Conservation (phyloP, 2,329 filamentous ascomycete species). For the Chaetomium olivaceum region DNA sequence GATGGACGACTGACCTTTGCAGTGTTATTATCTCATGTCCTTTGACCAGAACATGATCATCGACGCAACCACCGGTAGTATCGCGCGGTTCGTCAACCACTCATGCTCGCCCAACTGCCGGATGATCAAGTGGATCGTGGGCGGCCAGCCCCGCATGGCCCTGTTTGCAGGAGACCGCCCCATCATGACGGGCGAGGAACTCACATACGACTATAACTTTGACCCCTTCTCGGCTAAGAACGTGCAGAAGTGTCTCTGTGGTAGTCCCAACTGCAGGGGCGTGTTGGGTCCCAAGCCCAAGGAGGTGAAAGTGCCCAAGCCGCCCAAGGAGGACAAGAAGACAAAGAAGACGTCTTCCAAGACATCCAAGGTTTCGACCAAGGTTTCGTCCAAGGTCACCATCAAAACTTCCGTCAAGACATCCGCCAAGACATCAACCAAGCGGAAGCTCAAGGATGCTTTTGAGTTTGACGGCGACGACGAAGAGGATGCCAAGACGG, state of each 20-base stretch:
- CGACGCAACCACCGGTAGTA: slow-evolving; percentile 91
- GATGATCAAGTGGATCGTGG: slow-evolving; percentile 98
- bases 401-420: not conserved
- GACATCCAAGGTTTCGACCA: slow-evolving; percentile 24
- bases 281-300: slow-evolving; percentile 63
- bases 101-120: slow-evolving; percentile 94
- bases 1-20: slow-evolving; percentile 16
- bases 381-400: slow-evolving; percentile 40
- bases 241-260: slow-evolving; percentile 66
- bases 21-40: slow-evolving; percentile 99
- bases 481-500: slow-evolving; percentile 32
- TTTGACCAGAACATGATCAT: slow-evolving; percentile 99
- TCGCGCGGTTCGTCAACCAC: slow-evolving; percentile 97
- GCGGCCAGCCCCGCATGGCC: slow-evolving; percentile 91
- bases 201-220: slow-evolving; percentile 89
- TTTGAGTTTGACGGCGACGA: slow-evolving; percentile 45
- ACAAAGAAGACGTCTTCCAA: slow-evolving; percentile 48
- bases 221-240: slow-evolving; percentile 69
- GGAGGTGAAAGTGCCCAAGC: slow-evolving; percentile 51
- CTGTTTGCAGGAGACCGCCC: slow-evolving; percentile 88
- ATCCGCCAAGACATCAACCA: slow-evolving; percentile 41
- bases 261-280: slow-evolving; percentile 63
- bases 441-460: slow-evolving; percentile 59
- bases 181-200: slow-evolving; percentile 91
- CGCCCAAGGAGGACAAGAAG: slow-evolving; percentile 44